phyloP scores from a whole-genome alignment of 306 rosid genomes.

The Rubus idaeus region DNA sequence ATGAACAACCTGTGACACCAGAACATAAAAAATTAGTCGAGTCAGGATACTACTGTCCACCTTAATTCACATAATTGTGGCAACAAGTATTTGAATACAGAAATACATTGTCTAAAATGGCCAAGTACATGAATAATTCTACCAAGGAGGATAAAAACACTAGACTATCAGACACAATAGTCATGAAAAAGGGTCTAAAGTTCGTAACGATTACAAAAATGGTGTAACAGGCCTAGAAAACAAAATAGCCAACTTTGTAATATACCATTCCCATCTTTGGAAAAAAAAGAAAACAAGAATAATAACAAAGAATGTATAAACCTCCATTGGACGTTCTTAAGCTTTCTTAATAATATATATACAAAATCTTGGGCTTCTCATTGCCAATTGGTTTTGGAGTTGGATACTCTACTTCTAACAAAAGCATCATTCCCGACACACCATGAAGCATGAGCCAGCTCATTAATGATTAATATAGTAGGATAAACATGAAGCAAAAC shows the following conservation, averaged over 20 bases:
- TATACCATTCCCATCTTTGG: not conserved
- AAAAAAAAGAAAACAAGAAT: not conserved
- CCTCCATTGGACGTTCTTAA: not conserved
- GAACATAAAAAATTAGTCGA: not conserved
- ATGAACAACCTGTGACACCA: slow-evolving; percentile 74
- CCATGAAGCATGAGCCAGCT: not conserved
- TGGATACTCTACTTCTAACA: not conserved
- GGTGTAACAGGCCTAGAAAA: not conserved
- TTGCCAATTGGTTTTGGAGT: not conserved
- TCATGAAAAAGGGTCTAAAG: not conserved
- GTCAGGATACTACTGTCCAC: not conserved
- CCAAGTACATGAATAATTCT: not conserved
- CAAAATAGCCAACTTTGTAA: not conserved
- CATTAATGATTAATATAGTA: not conserved
- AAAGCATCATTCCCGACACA: not conserved
- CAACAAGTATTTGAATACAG: not conserved
- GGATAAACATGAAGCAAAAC: not conserved
- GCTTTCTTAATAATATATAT: not conserved
- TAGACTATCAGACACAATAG: not conserved
- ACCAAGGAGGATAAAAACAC: not conserved
- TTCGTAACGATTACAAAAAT: not conserved
- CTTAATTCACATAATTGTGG: not conserved
- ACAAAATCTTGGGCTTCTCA: not conserved
- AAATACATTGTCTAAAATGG: not conserved
- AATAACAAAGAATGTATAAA: not conserved